A percentile compares a stretch with the other conserved stretches of the same genome.
Conservation (phyloP, 805 yeast genomes). For the Teunomyces funiuensis region DNA sequence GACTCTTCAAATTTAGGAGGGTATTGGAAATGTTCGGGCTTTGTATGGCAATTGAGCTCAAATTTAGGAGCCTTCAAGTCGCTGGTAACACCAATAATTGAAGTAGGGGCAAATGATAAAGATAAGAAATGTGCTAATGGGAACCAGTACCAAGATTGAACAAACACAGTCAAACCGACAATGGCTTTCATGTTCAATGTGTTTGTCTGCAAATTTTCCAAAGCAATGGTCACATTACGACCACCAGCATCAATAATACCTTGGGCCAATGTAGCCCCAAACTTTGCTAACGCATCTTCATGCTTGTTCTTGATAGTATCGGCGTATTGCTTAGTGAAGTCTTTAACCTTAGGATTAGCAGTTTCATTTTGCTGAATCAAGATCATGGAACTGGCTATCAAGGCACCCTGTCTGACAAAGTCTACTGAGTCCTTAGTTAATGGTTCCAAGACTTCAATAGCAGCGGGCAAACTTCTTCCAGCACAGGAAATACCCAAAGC, state of each 20-base stretch:
- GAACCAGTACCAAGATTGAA: slow-evolving; percentile 98
- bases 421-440: slow-evolving; percentile 92
- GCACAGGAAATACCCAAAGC: slow-evolving; percentile 98
- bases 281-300: slow-evolving; percentile 95
- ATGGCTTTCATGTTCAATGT: slow-evolving; percentile 88
- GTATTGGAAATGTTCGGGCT: slow-evolving; percentile 76
- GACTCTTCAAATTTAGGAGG: slow-evolving; percentile 86
- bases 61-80: slow-evolving; percentile 87
- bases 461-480: slow-evolving; percentile 85
- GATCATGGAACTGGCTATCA: slow-evolving; percentile 88
- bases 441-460: slow-evolving; percentile 90
- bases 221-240: slow-evolving; percentile 88
- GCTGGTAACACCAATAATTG: slow-evolving; percentile 75
- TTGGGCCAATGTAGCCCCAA: slow-evolving; percentile 95
- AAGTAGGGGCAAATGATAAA: slow-evolving; percentile 88
- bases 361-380: slow-evolving; percentile 85
- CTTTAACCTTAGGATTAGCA: slow-evolving; percentile 74
- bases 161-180: slow-evolving; percentile 85
- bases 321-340: slow-evolving; percentile 70
- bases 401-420: slow-evolving; percentile 97
- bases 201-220: slow-evolving; percentile 86
- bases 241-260: slow-evolving; percentile 99
- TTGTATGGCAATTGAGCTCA: slow-evolving; percentile 76
- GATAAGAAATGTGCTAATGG: slow-evolving; percentile 93
- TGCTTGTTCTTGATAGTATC: slow-evolving; percentile 81